Percentiles rank a stretch among this genome's conserved stretches.
Evolutionary conservation across 2,329 filamentous ascomycete species (phyloP).

Genomic region (Claviceps paspali): DNA sequence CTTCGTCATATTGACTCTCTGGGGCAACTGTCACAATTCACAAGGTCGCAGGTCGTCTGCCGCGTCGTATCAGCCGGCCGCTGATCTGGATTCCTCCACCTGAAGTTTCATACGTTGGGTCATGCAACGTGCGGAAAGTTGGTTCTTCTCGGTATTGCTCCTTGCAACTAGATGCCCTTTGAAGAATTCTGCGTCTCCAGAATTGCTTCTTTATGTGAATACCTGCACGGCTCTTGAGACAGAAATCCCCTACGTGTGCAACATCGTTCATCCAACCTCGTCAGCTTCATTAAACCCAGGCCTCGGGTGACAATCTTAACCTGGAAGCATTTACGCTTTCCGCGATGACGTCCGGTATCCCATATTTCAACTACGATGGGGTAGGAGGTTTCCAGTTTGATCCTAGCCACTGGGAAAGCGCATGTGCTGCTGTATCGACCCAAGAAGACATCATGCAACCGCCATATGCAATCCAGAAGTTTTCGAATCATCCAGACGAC

Average conservation of each 20-base stretch:
- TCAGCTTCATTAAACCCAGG: neutral
- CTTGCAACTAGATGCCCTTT: neutral
- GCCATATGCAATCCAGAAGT: slow-evolving; percentile 2
- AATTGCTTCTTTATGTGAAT: neutral
- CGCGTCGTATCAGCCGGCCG: too few relatives aligned
- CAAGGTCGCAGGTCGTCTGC: neutral
- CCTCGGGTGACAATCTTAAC: neutral
- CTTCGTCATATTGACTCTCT: too few relatives aligned
- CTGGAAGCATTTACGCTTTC: neutral
- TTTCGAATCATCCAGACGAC: slow-evolving; percentile 1
- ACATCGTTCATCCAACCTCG: neutral
- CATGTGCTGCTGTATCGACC: neutral
- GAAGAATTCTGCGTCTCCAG: neutral
- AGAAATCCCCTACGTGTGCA: neutral
- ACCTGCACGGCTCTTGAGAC: neutral
- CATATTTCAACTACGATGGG: neutral
- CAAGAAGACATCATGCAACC: neutral
- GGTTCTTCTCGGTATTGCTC: neutral
- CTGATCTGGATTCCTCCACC: neutral
- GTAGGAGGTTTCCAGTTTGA: neutral
- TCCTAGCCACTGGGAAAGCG: neutral
- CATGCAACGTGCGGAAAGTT: neutral
- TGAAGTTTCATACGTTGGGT: neutral
- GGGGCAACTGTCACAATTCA: neutral
- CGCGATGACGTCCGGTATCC: neutral